phyloP scores from a whole-genome alignment of 495 filamentous ascomycete genomes.

The Penicillium lividum region DNA sequence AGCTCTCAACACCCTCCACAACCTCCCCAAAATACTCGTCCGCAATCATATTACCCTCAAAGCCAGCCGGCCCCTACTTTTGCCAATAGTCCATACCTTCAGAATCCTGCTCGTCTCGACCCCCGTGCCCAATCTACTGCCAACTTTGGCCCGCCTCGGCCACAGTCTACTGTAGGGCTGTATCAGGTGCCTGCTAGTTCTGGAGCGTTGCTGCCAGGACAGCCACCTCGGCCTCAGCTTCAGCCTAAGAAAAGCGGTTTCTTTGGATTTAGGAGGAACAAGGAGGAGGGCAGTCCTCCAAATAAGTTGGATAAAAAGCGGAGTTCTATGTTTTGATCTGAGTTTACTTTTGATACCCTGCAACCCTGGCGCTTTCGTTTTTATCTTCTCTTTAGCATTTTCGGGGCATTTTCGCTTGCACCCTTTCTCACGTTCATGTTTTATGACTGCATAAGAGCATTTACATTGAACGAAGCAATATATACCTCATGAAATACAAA shows the following conservation, averaged over 20 bases:
- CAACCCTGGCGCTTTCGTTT: slow-evolving; percentile 20
- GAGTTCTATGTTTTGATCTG: slow-evolving; percentile 54
- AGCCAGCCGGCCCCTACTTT: slow-evolving; percentile 13
- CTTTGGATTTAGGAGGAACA: slow-evolving; percentile 43
- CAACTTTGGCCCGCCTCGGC: slow-evolving; percentile 15
- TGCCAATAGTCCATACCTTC: slow-evolving; percentile 20
- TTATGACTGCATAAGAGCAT: slow-evolving; percentile 6
- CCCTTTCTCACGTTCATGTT: not conserved
- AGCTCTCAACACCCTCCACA: slow-evolving; percentile 9
- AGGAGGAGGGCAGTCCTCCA: slow-evolving; percentile 25
- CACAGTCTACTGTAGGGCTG: slow-evolving; percentile 23
- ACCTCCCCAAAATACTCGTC: slow-evolving; percentile 16
- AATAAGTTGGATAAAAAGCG: slow-evolving; percentile 50
- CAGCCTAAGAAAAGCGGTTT: slow-evolving; percentile 53
- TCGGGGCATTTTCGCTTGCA: not conserved
- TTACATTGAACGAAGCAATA: not conserved
- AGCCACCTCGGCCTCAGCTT: slow-evolving; percentile 13
- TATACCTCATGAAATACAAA: not conserved
- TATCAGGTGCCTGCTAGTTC: slow-evolving; percentile 19
- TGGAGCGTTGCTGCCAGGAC: slow-evolving; percentile 19
- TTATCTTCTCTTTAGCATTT: slow-evolving; percentile 6
- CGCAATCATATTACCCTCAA: slow-evolving; percentile 13
- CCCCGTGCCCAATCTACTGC: slow-evolving; percentile 25
- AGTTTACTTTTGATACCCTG: slow-evolving; percentile 6
- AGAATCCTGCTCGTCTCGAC: slow-evolving; percentile 13